Evolutionary conservation across 768 basidiomycete genomes (phyloP), one percentile per base, ranked within the genome.

Genomic region (Trametes cubensis): DNA sequence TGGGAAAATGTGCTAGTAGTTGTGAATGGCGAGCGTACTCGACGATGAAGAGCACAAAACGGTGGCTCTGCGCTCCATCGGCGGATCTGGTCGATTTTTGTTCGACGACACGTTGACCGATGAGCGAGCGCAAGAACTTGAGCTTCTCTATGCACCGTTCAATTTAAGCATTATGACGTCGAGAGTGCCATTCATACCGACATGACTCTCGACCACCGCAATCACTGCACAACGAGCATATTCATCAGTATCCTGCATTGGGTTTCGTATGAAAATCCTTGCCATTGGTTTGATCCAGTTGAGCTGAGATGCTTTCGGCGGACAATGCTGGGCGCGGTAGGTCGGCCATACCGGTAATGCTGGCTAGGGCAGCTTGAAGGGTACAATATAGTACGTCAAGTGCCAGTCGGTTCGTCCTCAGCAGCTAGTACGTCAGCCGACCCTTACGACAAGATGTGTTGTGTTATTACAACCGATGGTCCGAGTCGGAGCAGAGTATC

Each of bases 31-130:
- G 17, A 8, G 28, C 65, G 52, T 21, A 66, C 65, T 66, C 65
- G 6, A 66, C 65, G n/a, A 66, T 49, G 34, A 66, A 63, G 1
- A 66, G 50, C 30, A 63, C 51, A 18, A 62, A 38, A 28, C 61
- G 61, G 21, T 60, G 58, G 7, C 58, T 45, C 18, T 58, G 60
- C 15, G 42, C 21, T 3, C 52, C 47, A 34, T 54, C 50, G 1
- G 17, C 21, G 0, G 48, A 48, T 6, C 34, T 51, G 10, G 38
- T 42, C 20, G 58, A 48, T 25, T 58, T 58, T n/a, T 60, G 60
- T 6, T 42, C 18, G 6, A 49, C 49, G 11, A 63, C 30, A 30
- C 50, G 54, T 8, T 60, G 58, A 5, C 44, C 48, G 14, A 66
- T 42, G 25, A 53, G 44, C 4, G 30, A 44, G 3, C 54, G 50